Percentiles rank a stretch among this genome's conserved stretches.
Conservation (phyloP, 2,329 filamentous ascomycete genomes). For the Cercospora zeina region DNA sequence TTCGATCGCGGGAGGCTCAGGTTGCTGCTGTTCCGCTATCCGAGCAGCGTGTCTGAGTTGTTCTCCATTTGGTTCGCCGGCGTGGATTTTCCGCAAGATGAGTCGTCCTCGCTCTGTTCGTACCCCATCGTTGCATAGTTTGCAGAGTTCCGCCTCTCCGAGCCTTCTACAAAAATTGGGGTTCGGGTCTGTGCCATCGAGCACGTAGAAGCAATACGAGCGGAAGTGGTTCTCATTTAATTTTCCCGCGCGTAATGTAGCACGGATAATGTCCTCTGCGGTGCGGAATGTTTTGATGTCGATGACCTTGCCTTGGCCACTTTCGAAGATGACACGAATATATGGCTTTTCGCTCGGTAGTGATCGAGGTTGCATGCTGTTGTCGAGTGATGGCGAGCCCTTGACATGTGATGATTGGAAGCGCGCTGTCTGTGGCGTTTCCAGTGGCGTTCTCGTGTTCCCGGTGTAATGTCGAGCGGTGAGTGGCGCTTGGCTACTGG, state of each 20-base stretch:
- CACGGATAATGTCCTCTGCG: slow-evolving; percentile 87
- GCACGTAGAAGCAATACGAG: slow-evolving; percentile 95
- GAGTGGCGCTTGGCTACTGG: slow-evolving; percentile 43
- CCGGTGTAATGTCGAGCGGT: slow-evolving; percentile 42
- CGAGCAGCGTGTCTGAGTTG: slow-evolving; percentile 85
- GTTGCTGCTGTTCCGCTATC: slow-evolving; percentile 78
- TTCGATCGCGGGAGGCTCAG: slow-evolving; percentile 56
- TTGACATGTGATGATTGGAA: slow-evolving; percentile 67
- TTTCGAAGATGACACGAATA: slow-evolving; percentile 90
- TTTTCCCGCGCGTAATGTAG: slow-evolving; percentile 82
- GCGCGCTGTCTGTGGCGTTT: slow-evolving; percentile 62
- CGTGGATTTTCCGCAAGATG: slow-evolving; percentile 88
- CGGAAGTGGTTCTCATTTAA: slow-evolving; percentile 87
- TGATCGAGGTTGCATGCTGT: slow-evolving; percentile 58
- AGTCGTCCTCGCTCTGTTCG: slow-evolving; percentile 85
- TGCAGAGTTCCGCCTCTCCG: slow-evolving; percentile 83
- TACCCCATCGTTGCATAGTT: slow-evolving; percentile 82
- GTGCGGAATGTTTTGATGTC: slow-evolving; percentile 90
- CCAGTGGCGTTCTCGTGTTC: slow-evolving; percentile 57
- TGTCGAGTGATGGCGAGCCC: slow-evolving; percentile 81
- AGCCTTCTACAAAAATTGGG: slow-evolving; percentile 78
- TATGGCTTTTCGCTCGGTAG: slow-evolving; percentile 83
- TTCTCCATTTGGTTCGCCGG: slow-evolving; percentile 81
- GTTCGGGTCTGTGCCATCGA: slow-evolving; percentile 81
- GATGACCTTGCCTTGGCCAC: slow-evolving; percentile 87